Evolutionary conservation across 352 stramenopile species (phyloP).

Genomic region (Poterioochromonas sp.): DNA sequence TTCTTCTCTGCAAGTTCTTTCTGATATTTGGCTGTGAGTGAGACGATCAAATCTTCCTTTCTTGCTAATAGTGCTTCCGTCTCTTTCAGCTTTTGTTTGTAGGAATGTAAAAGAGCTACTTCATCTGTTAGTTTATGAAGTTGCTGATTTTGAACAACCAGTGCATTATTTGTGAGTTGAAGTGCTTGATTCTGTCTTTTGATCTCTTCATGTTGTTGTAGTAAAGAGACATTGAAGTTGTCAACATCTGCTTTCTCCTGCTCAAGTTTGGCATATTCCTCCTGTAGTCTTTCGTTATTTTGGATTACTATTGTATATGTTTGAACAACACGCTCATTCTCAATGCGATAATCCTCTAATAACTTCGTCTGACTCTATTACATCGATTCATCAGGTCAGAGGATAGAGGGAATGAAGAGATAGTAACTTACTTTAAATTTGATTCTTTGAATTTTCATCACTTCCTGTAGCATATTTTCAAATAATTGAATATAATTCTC

Average conservation of each 20-base stretch:
- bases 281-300: neutral
- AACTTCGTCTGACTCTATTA: too few species aligned
- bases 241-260: neutral
- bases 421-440: conserved; percentile 19
- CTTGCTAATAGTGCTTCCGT: neutral
- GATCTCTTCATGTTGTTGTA: neutral
- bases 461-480: neutral
- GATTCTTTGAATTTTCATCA: conserved; percentile 2
- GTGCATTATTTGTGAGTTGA: neutral
- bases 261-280: neutral
- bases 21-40: neutral
- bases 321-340: too few species aligned
- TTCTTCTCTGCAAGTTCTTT: neutral
- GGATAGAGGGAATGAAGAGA: too few species aligned
- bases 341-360: too few species aligned
- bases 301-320: too few species aligned
- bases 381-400: too few species aligned
- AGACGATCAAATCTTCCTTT: neutral
- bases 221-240: neutral
- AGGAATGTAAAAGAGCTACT: neutral
- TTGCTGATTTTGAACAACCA: neutral
- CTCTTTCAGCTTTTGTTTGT: neutral
- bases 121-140: neutral
- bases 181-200: neutral
- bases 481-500: conserved; percentile 10